Percentiles rank a stretch among this genome's conserved stretches.
These are phyloP conservation scores for Hymenoscyphus fraxineus DNA, from an alignment of 2,329 filamentous ascomycete species.

Conservation along the genomic window DNA sequence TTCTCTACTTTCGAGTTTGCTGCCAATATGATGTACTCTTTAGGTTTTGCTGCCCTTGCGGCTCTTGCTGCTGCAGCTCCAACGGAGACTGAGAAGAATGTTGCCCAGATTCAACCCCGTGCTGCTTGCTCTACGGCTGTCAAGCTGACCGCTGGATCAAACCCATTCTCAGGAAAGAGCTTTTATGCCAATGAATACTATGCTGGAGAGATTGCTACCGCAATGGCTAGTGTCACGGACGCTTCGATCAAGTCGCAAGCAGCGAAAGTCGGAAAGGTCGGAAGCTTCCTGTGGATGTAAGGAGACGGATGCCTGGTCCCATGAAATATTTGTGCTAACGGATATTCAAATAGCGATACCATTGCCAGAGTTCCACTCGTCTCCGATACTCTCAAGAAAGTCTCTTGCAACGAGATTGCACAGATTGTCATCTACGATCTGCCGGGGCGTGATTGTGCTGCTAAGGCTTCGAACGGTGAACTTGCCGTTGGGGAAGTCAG, in stretches of 20 bases:
- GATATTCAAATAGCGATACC: constrained; percentile 38
- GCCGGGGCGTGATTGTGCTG: constrained; percentile 56
- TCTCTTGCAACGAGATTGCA: constrained; percentile 45
- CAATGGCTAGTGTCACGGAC: constrained; percentile 50
- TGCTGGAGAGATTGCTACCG: constrained; percentile 50
- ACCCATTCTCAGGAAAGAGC: constrained; percentile 49
- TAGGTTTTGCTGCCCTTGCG: constrained; percentile 23
- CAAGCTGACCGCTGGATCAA: constrained; percentile 33
- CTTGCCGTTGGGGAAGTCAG: constrained; percentile 48
- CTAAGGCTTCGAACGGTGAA: constrained; percentile 55
- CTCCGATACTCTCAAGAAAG: constrained; percentile 43
- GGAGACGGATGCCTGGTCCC: neutral
- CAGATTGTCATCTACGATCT: constrained; percentile 52
- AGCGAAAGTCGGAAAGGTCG: constrained; percentile 41
- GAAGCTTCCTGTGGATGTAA: constrained; percentile 48
- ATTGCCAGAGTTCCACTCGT: constrained; percentile 47
- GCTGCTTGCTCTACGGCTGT: constrained; percentile 24
- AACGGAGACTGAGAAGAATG: constrained; percentile 20
- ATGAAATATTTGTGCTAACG: constrained; percentile 9
- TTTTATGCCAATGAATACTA: constrained; percentile 55
- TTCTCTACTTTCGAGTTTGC: constrained; percentile 8
- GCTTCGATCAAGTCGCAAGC: constrained; percentile 42
- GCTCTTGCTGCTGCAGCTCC: constrained; percentile 22
- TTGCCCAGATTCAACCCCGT: constrained; percentile 10
- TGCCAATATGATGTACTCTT: constrained; percentile 25